phyloP scores from a whole-genome alignment of 306 rosid species.

The Malus sylvestris region DNA sequence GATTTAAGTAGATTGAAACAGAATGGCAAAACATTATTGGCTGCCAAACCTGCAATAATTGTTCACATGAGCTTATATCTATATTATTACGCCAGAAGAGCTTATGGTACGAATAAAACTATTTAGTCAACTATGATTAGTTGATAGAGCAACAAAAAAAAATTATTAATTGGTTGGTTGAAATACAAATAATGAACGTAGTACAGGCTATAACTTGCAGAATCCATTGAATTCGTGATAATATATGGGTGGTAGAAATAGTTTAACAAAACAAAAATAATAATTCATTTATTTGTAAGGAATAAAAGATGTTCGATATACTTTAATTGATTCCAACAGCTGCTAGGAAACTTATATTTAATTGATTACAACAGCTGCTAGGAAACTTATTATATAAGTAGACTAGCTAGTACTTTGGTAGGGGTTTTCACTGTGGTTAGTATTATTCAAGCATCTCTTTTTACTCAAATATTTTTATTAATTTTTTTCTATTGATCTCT shows the following conservation, averaged over 20 bases:
- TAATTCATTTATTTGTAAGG: neutral
- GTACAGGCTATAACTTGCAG: neutral
- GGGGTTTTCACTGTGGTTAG: neutral
- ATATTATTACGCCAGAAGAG: too few species aligned
- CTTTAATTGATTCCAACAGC: neutral
- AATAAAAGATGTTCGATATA: neutral
- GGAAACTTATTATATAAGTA: neutral
- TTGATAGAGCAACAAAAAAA: neutral
- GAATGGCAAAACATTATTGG: neutral
- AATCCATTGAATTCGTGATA: neutral
- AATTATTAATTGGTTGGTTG: neutral
- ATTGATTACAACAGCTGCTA: neutral
- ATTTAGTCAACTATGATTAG: neutral
- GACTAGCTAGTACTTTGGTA: neutral
- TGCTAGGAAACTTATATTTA: neutral
- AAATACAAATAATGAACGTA: neutral
- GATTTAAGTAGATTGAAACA: too few species aligned
- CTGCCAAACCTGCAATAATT: neutral
- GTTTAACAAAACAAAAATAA: neutral
- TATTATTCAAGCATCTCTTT: too few species aligned
- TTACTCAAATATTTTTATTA: too few species aligned
- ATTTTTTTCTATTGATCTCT: too few species aligned
- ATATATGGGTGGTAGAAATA: neutral
- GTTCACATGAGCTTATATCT: neutral
- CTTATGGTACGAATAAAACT: neutral